These are phyloP conservation scores for Chlorella variabilis DNA, from an alignment of 163 green algal species.

Conservation along the genomic window DNA sequence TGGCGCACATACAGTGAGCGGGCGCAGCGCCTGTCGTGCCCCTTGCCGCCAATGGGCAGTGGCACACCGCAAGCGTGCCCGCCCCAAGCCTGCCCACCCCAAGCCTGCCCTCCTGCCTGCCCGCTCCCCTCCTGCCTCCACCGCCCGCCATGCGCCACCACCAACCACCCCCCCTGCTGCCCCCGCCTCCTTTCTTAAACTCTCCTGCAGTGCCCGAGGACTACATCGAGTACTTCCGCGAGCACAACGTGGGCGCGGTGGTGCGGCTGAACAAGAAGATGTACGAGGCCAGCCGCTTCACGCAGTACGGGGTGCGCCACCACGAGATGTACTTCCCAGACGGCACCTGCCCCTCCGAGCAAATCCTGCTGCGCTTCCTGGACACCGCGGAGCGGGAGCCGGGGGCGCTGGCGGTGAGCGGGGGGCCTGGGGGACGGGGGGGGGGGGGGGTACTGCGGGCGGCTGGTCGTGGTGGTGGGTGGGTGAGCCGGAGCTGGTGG, in stretches of 20 bases:
- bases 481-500: neutral
- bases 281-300: constrained; percentile 88
- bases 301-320: constrained; percentile 78
- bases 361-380: constrained; percentile 84
- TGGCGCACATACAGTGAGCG: constrained; percentile 77
- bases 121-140: neutral
- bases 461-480: no score
- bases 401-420: constrained; percentile 72
- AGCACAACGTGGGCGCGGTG: constrained; percentile 73
- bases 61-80: neutral
- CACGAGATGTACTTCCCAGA: constrained; percentile 97
- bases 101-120: neutral
- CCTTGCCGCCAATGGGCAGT: neutral
- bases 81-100: neutral
- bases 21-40: no score
- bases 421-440: neutral
- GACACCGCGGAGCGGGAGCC: constrained; percentile 75
- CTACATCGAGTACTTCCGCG: constrained; percentile 87
- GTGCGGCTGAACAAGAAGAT: constrained; percentile 93
- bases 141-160: neutral
- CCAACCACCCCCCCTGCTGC: neutral
- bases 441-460: neutral
- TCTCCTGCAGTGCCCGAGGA: constrained; percentile 78
- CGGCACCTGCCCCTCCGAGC: constrained; percentile 84
- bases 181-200: neutral